Base-by-base conservation (phyloP, 495 filamentous ascomycete species). In the Aspergillus bertholletiae region DNA sequence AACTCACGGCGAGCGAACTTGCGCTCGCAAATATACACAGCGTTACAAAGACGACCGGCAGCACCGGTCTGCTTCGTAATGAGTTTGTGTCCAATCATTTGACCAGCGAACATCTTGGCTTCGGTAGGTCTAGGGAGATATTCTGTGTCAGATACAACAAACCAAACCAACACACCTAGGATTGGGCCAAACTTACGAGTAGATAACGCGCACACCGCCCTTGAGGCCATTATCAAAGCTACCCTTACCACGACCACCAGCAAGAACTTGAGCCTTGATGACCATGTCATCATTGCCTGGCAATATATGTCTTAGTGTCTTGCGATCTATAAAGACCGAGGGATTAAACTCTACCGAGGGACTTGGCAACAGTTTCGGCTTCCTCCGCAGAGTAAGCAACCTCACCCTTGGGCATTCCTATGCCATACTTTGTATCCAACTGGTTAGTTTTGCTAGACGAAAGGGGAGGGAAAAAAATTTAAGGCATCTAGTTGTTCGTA, bases 61-160 rank as follows among this genome's bases (percentile, higher is more conserved):
- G 91, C 88, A 67, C 94, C 94, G 49, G 95, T 98, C 80, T 98
- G 94, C 84, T 98, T 98, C 72, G 94, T 98, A 74, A 98, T 86
- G 75, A 98, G 91, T 76, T 96, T 96, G 74, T 98, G 94, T 61
- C 94, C 94, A 75, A 98, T 97, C 94, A 98, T 98, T 77, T 98
- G 92, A 57, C 89, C 85, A 65, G 94, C 92, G 67, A 98, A 96
- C 86, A 97, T 96, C 79, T 89, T 92, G 69, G 94, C 94, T 80
- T 90, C 88, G 56, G 84, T 84, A 28, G 88, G 81, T 44, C 85
- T 88, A 48, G 11, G 59, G 34, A 57, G 32, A 55, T 49, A 54
- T 46, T 13, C 18, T 17, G 51, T 40, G 73, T 75, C 44, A 54
- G 54, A 11, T 11, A 45, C 26, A 18, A 5, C 22, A 8, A 52